phyloP scores from a whole-genome alignment of 805 yeast species.

The Candida boleticola region DNA sequence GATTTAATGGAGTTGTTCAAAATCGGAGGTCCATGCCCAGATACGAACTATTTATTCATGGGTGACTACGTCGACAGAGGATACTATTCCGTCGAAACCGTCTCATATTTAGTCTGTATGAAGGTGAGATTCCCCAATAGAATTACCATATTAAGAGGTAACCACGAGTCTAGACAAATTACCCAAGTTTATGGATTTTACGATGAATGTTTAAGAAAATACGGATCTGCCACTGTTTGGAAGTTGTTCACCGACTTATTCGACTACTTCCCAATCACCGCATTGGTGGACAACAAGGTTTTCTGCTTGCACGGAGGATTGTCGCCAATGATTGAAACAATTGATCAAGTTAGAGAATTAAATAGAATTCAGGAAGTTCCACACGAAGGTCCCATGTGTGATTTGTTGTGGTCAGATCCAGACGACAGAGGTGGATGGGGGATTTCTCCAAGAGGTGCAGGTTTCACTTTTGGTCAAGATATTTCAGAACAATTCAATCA shows the following conservation, averaged over 20 bases:
- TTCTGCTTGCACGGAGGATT: conserved; percentile 94
- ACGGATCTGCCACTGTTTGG: conserved; percentile 93
- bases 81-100: conserved; percentile 88
- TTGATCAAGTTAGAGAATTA: conserved; percentile 87
- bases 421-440: conserved; percentile 99
- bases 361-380: conserved; percentile 95
- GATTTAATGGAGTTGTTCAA: conserved; percentile 90
- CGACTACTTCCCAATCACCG: conserved; percentile 92
- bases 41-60: conserved; percentile 47
- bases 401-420: conserved; percentile 94
- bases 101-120: conserved; percentile 83
- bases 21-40: conserved; percentile 68
- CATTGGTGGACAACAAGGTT: conserved; percentile 84
- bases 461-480: conserved; percentile 96
- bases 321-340: conserved; percentile 90
- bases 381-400: conserved; percentile 98
- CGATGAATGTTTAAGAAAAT: conserved; percentile 91
- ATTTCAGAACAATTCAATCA: conserved; percentile 92
- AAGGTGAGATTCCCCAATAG: conserved; percentile 89
- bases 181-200: conserved; percentile 96
- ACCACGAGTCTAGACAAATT: conserved; percentile 93
- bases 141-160: conserved; percentile 90
- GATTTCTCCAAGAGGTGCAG: conserved; percentile 96
- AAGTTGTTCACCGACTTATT: conserved; percentile 86
- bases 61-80: conserved; percentile 88